These are phyloP conservation scores for Whalleya microplaca DNA, from an alignment of 2,329 filamentous ascomycete genomes.

Conservation along the genomic window DNA sequence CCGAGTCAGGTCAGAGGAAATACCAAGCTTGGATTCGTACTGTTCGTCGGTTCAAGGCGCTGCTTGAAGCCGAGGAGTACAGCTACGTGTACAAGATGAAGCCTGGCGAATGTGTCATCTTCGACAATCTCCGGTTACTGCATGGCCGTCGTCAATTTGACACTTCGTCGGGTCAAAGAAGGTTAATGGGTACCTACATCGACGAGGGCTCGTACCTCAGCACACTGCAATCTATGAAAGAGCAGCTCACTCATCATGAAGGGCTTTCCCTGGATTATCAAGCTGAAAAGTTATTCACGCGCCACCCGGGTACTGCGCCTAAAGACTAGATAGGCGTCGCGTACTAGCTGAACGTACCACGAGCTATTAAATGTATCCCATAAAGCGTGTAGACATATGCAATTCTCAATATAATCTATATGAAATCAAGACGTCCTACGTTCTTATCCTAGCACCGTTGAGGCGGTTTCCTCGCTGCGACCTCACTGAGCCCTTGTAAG, in stretches of 20 bases:
- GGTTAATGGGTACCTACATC: slow-evolving; percentile 86
- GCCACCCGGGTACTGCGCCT: not conserved
- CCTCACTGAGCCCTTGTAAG: too few relatives aligned
- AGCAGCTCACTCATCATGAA: not conserved
- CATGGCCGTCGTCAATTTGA: slow-evolving; percentile 84
- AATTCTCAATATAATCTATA: too few relatives aligned
- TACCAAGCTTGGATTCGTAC: slow-evolving; percentile 50
- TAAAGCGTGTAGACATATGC: too few relatives aligned
- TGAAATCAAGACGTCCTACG: too few relatives aligned
- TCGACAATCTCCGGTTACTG: slow-evolving; percentile 83
- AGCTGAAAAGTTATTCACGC: not conserved
- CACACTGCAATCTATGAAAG: not conserved
- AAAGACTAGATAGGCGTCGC: too few relatives aligned
- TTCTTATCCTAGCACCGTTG: too few relatives aligned
- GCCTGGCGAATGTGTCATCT: slow-evolving; percentile 89
- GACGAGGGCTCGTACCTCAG: slow-evolving; percentile 44
- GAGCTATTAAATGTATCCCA: too few relatives aligned
- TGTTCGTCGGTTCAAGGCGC: slow-evolving; percentile 57
- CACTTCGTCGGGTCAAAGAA: slow-evolving; percentile 66
- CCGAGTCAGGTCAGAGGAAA: slow-evolving; percentile 9
- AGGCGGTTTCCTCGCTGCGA: too few relatives aligned
- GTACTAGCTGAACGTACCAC: too few relatives aligned
- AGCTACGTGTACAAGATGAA: slow-evolving; percentile 74
- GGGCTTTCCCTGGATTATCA: not conserved
- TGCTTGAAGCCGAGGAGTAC: slow-evolving; percentile 60